Evolutionary conservation across 352 stramenopile species (phyloP), one percentile per base, ranked within the genome.

Genomic region (Phytophthora boehmeriae): DNA sequence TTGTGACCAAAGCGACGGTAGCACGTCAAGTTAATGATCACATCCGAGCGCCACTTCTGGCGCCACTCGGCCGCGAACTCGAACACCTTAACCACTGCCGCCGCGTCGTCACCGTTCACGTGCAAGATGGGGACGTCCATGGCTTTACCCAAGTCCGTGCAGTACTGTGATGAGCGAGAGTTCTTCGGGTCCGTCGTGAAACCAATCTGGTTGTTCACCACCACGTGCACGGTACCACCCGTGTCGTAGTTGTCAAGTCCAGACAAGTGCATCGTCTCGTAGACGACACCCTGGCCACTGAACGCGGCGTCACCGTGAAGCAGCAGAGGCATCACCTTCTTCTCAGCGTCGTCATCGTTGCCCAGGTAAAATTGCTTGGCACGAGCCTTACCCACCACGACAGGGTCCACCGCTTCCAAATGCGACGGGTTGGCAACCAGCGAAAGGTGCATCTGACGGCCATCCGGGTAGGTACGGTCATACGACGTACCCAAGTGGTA

Each of bases 1-100:
- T 99, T 99, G 84, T 99, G 98, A 8, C 98, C 98, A 70, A 99
- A 95, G 28, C 97, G 87, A 53, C 98, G 95, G 75, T 99, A 99
- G 72, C 98, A 99, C 17, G 99, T 89, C 63, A 99, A 86, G 83
- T 99, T 97, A 49, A 99, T 90, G 39, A 98, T 98, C 43, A 98
- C 96, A 84, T 99, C 97, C 19, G 83, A 96, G 17, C 97, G 88
- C 80, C 96, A 99, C 0, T 58, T 86, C 63, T 96, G 84, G 6
- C 90, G 83, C 56, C 86, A 97, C 62, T 97, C 89, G 20, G 90
- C 76, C 8, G 91, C 91, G 62, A 96, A 88, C 78, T 97, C 92
- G 77, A 99, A 96, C 30, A 92, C 90, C 45, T 93, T 93, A 30
- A 89, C 77, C 6, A 96, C 88, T 4, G 82, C 96, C 53, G 99